Conservation (phyloP, 164 flowering plant species). For the Saururus chinensis region DNA sequence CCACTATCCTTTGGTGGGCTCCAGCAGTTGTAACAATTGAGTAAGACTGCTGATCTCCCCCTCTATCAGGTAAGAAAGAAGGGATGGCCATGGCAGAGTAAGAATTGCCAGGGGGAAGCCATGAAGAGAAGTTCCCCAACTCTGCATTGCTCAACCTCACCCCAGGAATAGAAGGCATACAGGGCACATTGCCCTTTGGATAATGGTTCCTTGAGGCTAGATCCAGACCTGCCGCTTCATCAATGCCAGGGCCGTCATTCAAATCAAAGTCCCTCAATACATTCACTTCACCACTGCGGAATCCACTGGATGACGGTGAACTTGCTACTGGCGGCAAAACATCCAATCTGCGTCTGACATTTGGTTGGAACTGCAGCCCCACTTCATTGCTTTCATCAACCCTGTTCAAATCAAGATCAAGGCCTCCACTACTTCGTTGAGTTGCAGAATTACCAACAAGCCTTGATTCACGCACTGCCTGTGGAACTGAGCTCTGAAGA, state of each 20-base stretch:
- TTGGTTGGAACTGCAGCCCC: constrained; percentile 15
- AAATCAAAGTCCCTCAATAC: constrained; percentile 64
- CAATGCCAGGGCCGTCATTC: constrained; percentile 71
- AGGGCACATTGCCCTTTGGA: constrained; percentile 19
- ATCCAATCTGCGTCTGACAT: constrained; percentile 22
- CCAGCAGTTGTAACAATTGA: constrained; percentile 42
- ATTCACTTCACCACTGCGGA: constrained; percentile 36
- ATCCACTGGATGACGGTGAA: constrained; percentile 23
- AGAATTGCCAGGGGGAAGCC: constrained; percentile 36
- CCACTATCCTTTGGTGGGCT: constrained; percentile 37
- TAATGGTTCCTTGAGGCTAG: constrained; percentile 25
- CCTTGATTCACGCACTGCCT: constrained; percentile 1
- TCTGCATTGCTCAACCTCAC: constrained; percentile 43
- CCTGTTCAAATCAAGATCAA: constrained; percentile 82
- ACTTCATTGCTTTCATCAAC: constrained; percentile 56
- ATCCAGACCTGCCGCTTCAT: constrained; percentile 40
- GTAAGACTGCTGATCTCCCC: constrained; percentile 34
- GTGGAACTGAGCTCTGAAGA: constrained; percentile 2
- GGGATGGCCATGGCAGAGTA: constrained; percentile 43
- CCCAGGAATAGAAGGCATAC: constrained; percentile 31
- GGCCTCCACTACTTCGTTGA: constrained; percentile 39
- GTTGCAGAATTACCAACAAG: constrained; percentile 21
- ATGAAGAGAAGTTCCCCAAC: constrained; percentile 44
- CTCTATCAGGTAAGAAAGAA: constrained; percentile 57
- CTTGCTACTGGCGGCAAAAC: constrained; percentile 17